Conservation (phyloP, 192 early-diverging fungal species). For the Podila verticillata region DNA sequence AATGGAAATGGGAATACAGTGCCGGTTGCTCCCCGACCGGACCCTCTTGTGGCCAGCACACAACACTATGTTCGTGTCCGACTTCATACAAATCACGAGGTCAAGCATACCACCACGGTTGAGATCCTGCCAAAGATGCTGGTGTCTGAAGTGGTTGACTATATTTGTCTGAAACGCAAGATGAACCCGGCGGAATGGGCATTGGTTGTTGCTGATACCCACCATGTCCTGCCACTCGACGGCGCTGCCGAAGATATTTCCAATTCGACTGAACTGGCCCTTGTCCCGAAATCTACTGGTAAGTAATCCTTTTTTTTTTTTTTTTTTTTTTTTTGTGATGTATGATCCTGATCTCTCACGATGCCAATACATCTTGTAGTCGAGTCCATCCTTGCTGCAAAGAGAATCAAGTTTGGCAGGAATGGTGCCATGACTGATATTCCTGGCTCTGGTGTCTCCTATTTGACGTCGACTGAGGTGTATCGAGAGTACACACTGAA, state of each 20-base stretch:
- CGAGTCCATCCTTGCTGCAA: slow-evolving; percentile 14
- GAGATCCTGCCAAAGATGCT: slow-evolving; percentile 75
- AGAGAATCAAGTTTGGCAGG: slow-evolving; percentile 21
- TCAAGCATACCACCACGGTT: slow-evolving; percentile 92
- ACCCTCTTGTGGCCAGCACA: slow-evolving; percentile 42
- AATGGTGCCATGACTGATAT: slow-evolving; percentile 19
- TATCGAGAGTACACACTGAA: slow-evolving; percentile 78
- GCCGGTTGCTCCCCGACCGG: slow-evolving; percentile 11
- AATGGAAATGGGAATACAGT: not conserved
- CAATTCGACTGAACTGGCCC: slow-evolving; percentile 71
- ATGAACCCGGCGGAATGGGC: slow-evolving; percentile 88
- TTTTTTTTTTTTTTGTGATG: not conserved
- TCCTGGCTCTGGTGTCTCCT: slow-evolving; percentile 44
- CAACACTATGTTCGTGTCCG: slow-evolving; percentile 64
- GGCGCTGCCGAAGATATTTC: slow-evolving; percentile 77
- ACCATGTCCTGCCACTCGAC: slow-evolving; percentile 80
- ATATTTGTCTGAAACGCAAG: slow-evolving; percentile 89
- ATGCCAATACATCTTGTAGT: not conserved
- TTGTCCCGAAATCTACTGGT: slow-evolving; percentile 71
- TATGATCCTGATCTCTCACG: not conserved
- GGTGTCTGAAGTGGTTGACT: slow-evolving; percentile 82
- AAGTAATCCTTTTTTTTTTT: not conserved
- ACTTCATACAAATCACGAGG: slow-evolving; percentile 68
- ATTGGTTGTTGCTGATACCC: slow-evolving; percentile 81
- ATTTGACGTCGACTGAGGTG: slow-evolving; percentile 41